A percentile compares a stretch with the other conserved stretches of the same genome.
phyloP scores from a whole-genome alignment of 2,329 filamentous ascomycete species.

The Ceratocystis eucalypticola region DNA sequence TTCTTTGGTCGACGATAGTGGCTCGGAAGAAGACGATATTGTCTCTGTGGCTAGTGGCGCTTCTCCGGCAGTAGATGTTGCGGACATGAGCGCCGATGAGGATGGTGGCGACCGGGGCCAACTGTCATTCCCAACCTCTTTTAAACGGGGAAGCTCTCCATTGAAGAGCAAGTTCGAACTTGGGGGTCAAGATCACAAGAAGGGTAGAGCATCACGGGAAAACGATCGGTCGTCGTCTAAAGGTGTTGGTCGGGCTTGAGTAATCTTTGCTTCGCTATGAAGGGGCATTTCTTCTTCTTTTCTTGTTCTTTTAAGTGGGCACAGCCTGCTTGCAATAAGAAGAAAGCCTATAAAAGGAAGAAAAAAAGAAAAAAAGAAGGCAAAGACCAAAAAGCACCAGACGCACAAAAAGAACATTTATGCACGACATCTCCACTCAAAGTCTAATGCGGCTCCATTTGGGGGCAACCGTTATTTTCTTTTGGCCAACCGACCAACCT shows the following conservation, averaged over 20 bases:
- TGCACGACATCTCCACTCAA: slow-evolving; percentile 14
- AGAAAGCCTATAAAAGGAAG: background rate
- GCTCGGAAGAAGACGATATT: slow-evolving; percentile 52
- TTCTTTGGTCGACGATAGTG: slow-evolving; percentile 67
- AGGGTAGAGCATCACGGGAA: slow-evolving; percentile 7
- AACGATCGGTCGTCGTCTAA: slow-evolving; percentile 12
- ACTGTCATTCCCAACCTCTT: background rate
- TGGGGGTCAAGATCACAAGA: slow-evolving; percentile 1
- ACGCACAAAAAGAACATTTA: slow-evolving; percentile 12
- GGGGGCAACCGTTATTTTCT: slow-evolving; percentile 5
- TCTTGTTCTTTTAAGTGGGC: background rate
- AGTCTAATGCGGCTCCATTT: slow-evolving; percentile 13
- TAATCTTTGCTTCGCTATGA: background rate
- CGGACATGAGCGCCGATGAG: slow-evolving; percentile 17
- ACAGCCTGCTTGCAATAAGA: background rate
- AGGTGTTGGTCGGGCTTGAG: slow-evolving; percentile 8
- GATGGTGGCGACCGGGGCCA: background rate
- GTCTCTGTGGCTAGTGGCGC: slow-evolving; percentile 15
- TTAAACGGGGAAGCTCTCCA: slow-evolving; percentile 11
- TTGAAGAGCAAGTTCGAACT: slow-evolving; percentile 12
- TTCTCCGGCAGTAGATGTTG: slow-evolving; percentile 18
- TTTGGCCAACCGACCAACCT: slow-evolving; percentile 12
- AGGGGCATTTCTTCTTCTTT: background rate
- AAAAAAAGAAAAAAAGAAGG: background rate
- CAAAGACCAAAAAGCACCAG: slow-evolving; percentile 11